A percentile compares a stretch with the other conserved stretches of the same genome.
phyloP scores from a whole-genome alignment of 129 eudicot genomes.

The Tagetes patula region DNA sequence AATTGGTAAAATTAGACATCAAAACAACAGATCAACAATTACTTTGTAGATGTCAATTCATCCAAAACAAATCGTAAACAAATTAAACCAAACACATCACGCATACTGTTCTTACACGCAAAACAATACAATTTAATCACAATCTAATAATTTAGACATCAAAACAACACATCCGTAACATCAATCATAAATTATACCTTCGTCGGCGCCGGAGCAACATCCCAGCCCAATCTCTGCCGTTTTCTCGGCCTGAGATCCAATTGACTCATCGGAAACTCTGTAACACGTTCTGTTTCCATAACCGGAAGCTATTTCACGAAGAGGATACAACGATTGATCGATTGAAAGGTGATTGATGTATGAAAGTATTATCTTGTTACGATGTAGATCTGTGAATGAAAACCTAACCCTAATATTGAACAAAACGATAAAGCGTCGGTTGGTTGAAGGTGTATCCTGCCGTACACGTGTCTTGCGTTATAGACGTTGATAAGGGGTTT shows the following conservation, averaged over 20 bases:
- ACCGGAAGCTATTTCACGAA: background rate
- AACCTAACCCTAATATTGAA: slow-evolving; percentile 49
- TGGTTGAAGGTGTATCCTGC: slow-evolving; percentile 35
- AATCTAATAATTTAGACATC: slow-evolving; percentile 33
- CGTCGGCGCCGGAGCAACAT: slow-evolving; percentile 62
- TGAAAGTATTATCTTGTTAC: background rate
- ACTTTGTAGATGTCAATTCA: background rate
- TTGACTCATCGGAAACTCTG: slow-evolving; percentile 68
- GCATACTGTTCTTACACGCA: slow-evolving; percentile 25
- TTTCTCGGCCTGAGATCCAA: slow-evolving; percentile 81
- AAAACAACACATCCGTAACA: slow-evolving; percentile 7
- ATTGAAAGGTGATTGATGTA: background rate
- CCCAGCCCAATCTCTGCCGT: slow-evolving; percentile 88
- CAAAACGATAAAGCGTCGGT: slow-evolving; percentile 34
- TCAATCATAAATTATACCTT: slow-evolving; percentile 37
- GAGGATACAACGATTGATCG: background rate
- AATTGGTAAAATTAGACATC: slow-evolving; percentile 30
- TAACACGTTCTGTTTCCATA: slow-evolving; percentile 94
- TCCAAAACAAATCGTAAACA: background rate
- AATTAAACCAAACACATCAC: background rate
- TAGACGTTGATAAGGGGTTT: slow-evolving; percentile 20
- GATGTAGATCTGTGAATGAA: slow-evolving; percentile 21
- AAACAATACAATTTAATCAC: slow-evolving; percentile 16
- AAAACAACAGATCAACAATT: slow-evolving; percentile 8
- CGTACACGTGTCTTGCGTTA: slow-evolving; percentile 57